A percentile compares a stretch with the other conserved stretches of the same genome.
Conservation (phyloP, 2,329 filamentous ascomycete genomes). For the Clathrospora elynae region DNA sequence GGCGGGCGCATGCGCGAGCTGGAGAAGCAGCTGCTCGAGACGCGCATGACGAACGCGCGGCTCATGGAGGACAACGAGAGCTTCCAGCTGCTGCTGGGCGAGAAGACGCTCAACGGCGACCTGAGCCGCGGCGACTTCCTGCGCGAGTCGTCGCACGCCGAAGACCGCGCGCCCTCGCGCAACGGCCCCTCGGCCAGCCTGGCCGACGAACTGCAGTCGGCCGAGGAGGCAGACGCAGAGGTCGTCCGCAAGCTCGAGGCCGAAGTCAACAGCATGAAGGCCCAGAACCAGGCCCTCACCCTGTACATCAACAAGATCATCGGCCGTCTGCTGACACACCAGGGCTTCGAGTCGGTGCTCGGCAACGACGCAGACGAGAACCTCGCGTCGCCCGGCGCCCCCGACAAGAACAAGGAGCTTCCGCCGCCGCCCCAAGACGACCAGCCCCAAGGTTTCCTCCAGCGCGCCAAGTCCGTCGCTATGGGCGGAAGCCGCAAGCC, state of each 20-base stretch:
- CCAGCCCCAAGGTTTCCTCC: constrained; percentile 55
- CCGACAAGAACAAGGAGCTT: constrained; percentile 79
- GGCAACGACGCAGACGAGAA: constrained; percentile 67
- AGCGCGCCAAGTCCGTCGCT: constrained; percentile 64
- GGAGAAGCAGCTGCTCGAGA: constrained; percentile 87
- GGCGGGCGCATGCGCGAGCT: constrained; percentile 86
- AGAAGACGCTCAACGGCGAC: constrained; percentile 94
- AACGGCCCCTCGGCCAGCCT: constrained; percentile 46
- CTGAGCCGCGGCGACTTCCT: constrained; percentile 83
- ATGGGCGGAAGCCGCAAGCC: constrained; percentile 53
- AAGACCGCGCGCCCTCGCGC: constrained; percentile 41
- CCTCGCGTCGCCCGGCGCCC: constrained; percentile 28
- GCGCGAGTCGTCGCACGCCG: constrained; percentile 53
- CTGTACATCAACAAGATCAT: constrained; percentile 99
- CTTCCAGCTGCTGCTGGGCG: constrained; percentile 91
- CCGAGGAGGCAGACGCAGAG: constrained; percentile 57
- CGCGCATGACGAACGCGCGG: constrained; percentile 92
- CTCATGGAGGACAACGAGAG: constrained; percentile 99
- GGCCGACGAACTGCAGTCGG: constrained; percentile 84
- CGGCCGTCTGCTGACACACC: constrained; percentile 88
- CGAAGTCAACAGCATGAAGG: constrained; percentile 79
- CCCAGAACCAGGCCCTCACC: constrained; percentile 95
- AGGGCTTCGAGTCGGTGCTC: constrained; percentile 92
- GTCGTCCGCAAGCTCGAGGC: constrained; percentile 70
- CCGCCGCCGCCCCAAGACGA: constrained; percentile 69